phyloP scores from a whole-genome alignment of 2,329 filamentous ascomycete genomes.

The Pseudovirgaria hyperparasitica region DNA sequence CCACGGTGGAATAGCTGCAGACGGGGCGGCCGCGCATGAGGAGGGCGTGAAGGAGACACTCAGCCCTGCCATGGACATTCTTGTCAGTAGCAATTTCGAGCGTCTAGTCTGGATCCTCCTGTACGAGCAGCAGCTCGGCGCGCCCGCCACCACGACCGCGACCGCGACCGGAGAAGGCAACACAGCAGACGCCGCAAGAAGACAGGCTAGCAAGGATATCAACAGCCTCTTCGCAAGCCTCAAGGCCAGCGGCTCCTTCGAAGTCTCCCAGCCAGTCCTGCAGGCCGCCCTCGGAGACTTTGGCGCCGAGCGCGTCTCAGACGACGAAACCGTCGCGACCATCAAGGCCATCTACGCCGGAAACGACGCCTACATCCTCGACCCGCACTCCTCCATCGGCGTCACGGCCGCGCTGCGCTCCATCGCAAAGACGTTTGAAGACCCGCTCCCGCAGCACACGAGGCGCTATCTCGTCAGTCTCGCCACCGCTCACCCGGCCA shows the following conservation, averaged over 20 bases:
- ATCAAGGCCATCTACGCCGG: constrained; percentile 36
- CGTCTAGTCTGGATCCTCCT: constrained; percentile 87
- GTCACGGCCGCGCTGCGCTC: constrained; percentile 64
- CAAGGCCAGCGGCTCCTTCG: constrained; percentile 71
- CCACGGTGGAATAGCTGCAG: constrained; percentile 40
- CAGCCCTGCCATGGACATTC: constrained; percentile 93
- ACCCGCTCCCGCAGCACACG: constrained; percentile 46
- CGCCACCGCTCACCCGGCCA: constrained; percentile 89
- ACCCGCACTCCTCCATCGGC: constrained; percentile 86
- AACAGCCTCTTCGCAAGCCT: constrained; percentile 65
- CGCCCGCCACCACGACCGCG: constrained; percentile 26
- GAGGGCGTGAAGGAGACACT: constrained; percentile 81
- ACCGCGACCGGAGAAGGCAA: constrained; percentile 53
- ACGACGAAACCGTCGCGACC: constrained; percentile 36
- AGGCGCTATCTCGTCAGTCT: no score
- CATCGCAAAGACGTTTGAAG: constrained; percentile 39
- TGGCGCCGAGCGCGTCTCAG: constrained; percentile 59
- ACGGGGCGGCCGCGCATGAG: constrained; percentile 48
- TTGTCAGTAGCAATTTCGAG: constrained; percentile 95
- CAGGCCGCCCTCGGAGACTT: constrained; percentile 61
- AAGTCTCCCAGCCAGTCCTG: constrained; percentile 63
- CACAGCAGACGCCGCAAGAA: no score
- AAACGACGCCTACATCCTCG: constrained; percentile 59
- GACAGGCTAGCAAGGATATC: no score
- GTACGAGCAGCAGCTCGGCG: constrained; percentile 47